phyloP scores from a whole-genome alignment of 106 monocot genomes.

The Narthecium ossifragum region DNA sequence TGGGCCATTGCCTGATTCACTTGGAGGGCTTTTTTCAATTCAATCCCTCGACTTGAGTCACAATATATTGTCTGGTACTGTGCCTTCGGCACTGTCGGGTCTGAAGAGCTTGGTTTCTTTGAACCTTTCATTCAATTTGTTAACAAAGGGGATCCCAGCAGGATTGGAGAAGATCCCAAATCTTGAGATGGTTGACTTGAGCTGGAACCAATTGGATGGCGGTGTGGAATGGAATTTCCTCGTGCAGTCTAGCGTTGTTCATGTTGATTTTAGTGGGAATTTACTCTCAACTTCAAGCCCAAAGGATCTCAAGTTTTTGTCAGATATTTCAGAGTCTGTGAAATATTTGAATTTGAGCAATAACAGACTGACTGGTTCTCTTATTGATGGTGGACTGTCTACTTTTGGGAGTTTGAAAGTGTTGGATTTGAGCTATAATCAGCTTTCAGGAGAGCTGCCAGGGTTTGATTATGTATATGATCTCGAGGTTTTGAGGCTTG shows the following conservation, averaged over 20 bases:
- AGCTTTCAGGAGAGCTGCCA: conserved; percentile 71
- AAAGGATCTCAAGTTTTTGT: conserved; percentile 71
- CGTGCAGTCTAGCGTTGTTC: conserved; percentile 43
- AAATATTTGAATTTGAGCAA: conserved; percentile 88
- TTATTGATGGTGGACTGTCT: conserved; percentile 78
- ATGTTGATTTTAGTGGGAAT: conserved; percentile 91
- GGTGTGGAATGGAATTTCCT: conserved; percentile 87
- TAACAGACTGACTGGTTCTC: conserved; percentile 69
- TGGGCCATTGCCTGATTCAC: conserved; percentile 63
- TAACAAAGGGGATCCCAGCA: conserved; percentile 46
- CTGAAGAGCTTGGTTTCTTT: conserved; percentile 44
- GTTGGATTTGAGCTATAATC: conserved; percentile 92
- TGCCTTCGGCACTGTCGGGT: conserved; percentile 40
- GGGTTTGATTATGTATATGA: conserved; percentile 97
- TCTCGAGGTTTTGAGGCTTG: conserved; percentile 81
- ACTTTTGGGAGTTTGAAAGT: conserved; percentile 95
- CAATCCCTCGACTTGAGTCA: conserved; percentile 71
- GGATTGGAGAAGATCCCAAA: conserved; percentile 41
- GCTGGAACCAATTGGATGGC: conserved; percentile 79
- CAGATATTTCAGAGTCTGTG: conserved; percentile 72
- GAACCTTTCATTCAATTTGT: conserved; percentile 61
- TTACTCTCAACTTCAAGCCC: conserved; percentile 48
- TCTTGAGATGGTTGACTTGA: conserved; percentile 61
- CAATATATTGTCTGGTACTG: conserved; percentile 55
- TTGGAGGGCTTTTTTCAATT: conserved; percentile 52